A percentile compares a stretch with the other conserved stretches of the same genome.
phyloP scores from a whole-genome alignment of 306 rosid genomes.

The Cucumis sativus region DNA sequence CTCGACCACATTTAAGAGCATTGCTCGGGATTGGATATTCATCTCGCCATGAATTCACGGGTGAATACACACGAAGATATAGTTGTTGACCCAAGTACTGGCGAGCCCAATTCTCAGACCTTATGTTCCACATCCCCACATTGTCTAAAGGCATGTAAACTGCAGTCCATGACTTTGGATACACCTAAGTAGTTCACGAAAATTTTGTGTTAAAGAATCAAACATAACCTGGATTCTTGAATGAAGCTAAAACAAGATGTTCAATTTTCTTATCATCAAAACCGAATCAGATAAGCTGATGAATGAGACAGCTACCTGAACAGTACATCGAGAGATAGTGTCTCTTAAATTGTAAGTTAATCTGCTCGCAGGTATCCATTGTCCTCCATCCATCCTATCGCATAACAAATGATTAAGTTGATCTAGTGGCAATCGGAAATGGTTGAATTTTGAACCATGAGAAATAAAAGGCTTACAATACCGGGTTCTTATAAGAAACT shows the following conservation, averaged over 20 bases:
- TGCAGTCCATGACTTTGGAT: slow-evolving; percentile 87
- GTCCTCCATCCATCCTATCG: slow-evolving; percentile 78
- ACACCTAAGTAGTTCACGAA: slow-evolving; percentile 28
- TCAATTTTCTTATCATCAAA: neutral
- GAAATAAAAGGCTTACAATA: neutral
- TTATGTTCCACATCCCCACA: slow-evolving; percentile 86
- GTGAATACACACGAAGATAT: slow-evolving; percentile 60
- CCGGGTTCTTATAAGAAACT: slow-evolving; percentile 5
- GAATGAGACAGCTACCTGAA: slow-evolving; percentile 35
- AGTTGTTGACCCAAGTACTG: slow-evolving; percentile 84
- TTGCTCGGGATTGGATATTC: slow-evolving; percentile 71
- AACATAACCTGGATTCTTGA: neutral
- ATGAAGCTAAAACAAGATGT: neutral
- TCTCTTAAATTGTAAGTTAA: slow-evolving; percentile 55
- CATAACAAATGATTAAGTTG: slow-evolving; percentile 5
- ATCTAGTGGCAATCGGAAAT: neutral
- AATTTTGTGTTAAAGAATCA: neutral
- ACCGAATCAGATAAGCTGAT: neutral
- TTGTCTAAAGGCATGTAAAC: slow-evolving; percentile 75
- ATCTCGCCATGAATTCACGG: slow-evolving; percentile 74
- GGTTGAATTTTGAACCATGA: neutral
- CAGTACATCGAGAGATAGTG: slow-evolving; percentile 62
- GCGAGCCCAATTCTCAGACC: slow-evolving; percentile 69
- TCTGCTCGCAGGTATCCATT: slow-evolving; percentile 57
- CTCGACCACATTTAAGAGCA: slow-evolving; percentile 54